Evolutionary conservation across 148 eudicot genomes (phyloP), one percentile per base, ranked within the genome.

Genomic region (Chenopodium formosanum): DNA sequence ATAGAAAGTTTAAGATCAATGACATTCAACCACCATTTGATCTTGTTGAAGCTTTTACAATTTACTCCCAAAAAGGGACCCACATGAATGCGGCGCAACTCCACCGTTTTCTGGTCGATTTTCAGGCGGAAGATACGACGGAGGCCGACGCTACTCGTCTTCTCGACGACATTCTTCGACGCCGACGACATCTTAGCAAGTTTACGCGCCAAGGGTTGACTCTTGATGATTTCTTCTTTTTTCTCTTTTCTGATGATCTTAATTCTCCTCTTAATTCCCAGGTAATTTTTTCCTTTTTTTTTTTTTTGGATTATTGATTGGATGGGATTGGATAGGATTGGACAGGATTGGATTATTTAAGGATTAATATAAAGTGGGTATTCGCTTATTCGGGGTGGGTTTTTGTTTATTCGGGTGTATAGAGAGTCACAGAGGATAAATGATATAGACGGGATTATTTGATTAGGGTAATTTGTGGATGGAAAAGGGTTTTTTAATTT

Each of bases 11-110:
- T 80, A 94, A 88, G 86, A 87, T 93, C 80, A 86, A 70, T 40
- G 97, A 88, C 37, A 77, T 76, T 50, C 91, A 86, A 69, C 93
- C 99, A 23, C 99, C 99, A 22, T 65, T 81, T 80, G 99, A 96
- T 66, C 90, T 96, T 29, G 84, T 20, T 46, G 92, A 85, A 67
- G 94, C 92, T 27, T 96, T 94, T 58, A 63, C 79, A 7, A 69
- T 20, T 27, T 96, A 86, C 84, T 20, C 88, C 8, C 85, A 73
- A 0, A 82, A 78, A 7, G 87, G 84, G 20, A 62, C 80, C 14
- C 73, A 82, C 79, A 87, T 94, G 92, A 66, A 80, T 60, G 82
- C 88, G 29, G 79, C 85, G 58, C 94, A 92, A 77, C 83, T 96
- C 29, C 87, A 76, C 2, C 86, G 85, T 34, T 96, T 94, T 74